Percentiles rank a stretch among this genome's conserved stretches.
phyloP scores from a whole-genome alignment of 2,329 filamentous ascomycete species.

The Monosporascus cannonballus region DNA sequence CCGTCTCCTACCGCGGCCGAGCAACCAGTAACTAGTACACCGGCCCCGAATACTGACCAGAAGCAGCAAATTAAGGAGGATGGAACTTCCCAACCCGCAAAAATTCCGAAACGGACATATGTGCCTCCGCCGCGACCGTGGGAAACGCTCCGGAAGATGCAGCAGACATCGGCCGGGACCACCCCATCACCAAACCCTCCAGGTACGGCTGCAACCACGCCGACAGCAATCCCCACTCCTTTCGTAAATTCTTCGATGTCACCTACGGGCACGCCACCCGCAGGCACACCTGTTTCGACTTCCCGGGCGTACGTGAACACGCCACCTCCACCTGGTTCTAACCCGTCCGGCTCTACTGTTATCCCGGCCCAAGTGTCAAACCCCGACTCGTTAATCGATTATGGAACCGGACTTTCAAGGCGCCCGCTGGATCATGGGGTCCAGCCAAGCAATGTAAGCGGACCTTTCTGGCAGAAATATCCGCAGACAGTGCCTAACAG shows the following conservation, averaged over 20 bases:
- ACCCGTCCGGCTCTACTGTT: neutral
- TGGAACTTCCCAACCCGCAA: conserved; percentile 5
- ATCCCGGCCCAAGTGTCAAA: neutral
- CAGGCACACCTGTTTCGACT: neutral
- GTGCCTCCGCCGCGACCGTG: conserved; percentile 26
- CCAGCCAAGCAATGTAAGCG: conserved; percentile 27
- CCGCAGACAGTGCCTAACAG: conserved; percentile 27
- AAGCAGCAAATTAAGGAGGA: neutral
- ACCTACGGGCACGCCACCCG: neutral
- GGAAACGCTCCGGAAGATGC: conserved; percentile 21
- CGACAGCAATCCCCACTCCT: conserved; percentile 1
- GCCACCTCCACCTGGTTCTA: neutral
- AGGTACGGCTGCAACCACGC: neutral
- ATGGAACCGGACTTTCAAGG: conserved; percentile 8
- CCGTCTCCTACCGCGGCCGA: neutral
- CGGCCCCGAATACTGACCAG: neutral
- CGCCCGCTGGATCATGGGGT: conserved; percentile 15
- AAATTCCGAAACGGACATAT: conserved; percentile 18
- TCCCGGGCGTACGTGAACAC: neutral
- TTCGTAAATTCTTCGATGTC: neutral
- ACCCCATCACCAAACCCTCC: neutral
- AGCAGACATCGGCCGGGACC: conserved; percentile 4
- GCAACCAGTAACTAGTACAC: conserved; percentile 2
- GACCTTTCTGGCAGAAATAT: conserved; percentile 23
- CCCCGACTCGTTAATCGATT: conserved; percentile 1